These are phyloP conservation scores for Solanum acaule DNA, from an alignment of 257 asterid species.

Conservation along the genomic window DNA sequence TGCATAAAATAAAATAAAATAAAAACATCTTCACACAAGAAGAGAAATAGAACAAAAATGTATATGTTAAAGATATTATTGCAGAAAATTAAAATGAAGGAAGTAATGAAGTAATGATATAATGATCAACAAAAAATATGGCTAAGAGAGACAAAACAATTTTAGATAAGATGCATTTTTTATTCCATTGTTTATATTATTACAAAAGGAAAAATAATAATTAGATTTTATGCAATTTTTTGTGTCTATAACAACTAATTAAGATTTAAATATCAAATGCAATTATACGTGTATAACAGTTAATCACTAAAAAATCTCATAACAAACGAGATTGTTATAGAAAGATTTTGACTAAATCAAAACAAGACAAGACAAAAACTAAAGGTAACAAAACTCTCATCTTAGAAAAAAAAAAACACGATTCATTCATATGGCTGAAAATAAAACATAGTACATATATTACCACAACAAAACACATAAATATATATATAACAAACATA, in stretches of 20 bases:
- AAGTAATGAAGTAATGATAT: no score
- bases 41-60: no score
- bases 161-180: background rate
- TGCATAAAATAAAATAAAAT: background rate
- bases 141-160: background rate
- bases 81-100: no score
- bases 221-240: background rate
- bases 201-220: background rate
- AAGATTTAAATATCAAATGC: background rate
- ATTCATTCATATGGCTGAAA: background rate
- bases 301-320: background rate
- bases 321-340: background rate
- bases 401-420: background rate
- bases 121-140: background rate
- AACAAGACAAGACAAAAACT: background rate
- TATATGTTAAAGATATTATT: no score
- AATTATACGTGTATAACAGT: background rate
- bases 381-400: background rate
- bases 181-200: background rate
- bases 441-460: background rate
- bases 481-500: background rate
- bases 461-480: background rate
- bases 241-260: background rate
- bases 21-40: background rate
- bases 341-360: background rate